Conservation (phyloP, 495 filamentous ascomycete species). For the Podospora australis region DNA sequence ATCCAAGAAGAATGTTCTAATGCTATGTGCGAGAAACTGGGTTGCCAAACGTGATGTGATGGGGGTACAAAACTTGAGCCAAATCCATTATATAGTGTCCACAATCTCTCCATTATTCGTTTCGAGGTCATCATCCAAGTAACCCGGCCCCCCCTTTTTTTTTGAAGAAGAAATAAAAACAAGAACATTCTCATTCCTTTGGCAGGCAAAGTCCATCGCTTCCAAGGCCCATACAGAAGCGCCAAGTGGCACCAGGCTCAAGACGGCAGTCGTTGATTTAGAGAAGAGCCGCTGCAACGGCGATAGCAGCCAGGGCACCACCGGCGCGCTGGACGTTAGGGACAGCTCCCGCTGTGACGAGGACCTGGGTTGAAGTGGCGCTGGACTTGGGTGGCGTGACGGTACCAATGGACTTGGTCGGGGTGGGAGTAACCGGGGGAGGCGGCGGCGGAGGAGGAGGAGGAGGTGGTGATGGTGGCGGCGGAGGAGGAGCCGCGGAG, state of each 20-base stretch:
- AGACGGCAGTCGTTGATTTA: too few species aligned
- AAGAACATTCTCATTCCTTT: not conserved
- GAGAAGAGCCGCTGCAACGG: slow-evolving; percentile 26
- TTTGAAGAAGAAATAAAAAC: not conserved
- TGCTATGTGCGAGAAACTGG: too few species aligned
- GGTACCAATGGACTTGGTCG: slow-evolving; percentile 15
- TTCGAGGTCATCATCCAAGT: not conserved
- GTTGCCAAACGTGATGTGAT: not conserved
- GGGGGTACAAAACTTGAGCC: not conserved
- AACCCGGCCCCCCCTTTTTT: not conserved
- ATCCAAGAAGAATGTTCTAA: too few species aligned
- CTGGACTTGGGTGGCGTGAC: slow-evolving; percentile 8
- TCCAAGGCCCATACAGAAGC: too few species aligned
- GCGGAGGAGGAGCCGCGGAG: slow-evolving; percentile 17
- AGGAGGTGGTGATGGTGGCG: slow-evolving; percentile 14
- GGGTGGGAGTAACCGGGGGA: slow-evolving; percentile 7
- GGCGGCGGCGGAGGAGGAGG: slow-evolving; percentile 11
- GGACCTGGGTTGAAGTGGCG: slow-evolving; percentile 10
- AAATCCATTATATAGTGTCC: too few species aligned
- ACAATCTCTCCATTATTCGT: too few species aligned
- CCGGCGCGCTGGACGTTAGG: slow-evolving; percentile 25
- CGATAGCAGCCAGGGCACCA: slow-evolving; percentile 29
- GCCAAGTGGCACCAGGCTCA: too few species aligned
- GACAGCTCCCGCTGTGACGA: slow-evolving; percentile 27
- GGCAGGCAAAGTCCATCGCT: too few species aligned